Base-by-base conservation (phyloP, 768 basidiomycete genomes). In the Hericium coralloides region DNA sequence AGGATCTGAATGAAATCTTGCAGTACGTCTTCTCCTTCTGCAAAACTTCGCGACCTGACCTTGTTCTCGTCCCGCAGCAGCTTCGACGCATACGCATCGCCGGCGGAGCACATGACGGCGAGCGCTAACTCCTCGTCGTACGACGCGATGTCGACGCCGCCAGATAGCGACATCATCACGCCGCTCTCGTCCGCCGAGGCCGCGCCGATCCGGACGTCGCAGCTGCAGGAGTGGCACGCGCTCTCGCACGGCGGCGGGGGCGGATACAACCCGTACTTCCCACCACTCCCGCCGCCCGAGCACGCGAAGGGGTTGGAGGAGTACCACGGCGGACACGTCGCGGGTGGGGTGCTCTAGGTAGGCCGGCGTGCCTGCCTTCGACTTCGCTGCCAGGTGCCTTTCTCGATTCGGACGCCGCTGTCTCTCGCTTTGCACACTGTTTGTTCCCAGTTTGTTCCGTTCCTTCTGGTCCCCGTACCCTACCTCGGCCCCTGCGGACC, bases 231-330 rank as follows among this genome's bases (percentile, higher is more conserved):
- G 53, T 63, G 61, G 61, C 59, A 60, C 8, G 57, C 60, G 38
- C 54, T 63, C 4, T 53, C 59, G 41, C 60, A 61, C 41, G 60
- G 57, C 9, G 60, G 60, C 53, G 60, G 60, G 38, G 56, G 59
- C 38, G 59, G 55, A 41, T 63, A 61, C 52, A 63, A 63, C 17
- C 61, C 61, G 7, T 63, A 63, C 52, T 63, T 63, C 55, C 61
- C 61, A 7, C 61, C 61, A 12, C 52, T 63, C 17, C 61, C 53
- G 38, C 41, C 53, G 12, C 18, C 59, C 17, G 61, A 61, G 53
- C 60, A 57, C 20, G 45, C 50, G 8, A 41, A 41, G 6, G 56
- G 54, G 38, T 25, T 25, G 25, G 59, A 57, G n/a, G 53, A 55
- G 38, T 53, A 62, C 38, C 59, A 62, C 55, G 47, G 60, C 60